Percentiles rank a stretch among this genome's conserved stretches.
Evolutionary conservation across 2,329 filamentous ascomycete species (phyloP).

Genomic region (Ophiostoma sp.): DNA sequence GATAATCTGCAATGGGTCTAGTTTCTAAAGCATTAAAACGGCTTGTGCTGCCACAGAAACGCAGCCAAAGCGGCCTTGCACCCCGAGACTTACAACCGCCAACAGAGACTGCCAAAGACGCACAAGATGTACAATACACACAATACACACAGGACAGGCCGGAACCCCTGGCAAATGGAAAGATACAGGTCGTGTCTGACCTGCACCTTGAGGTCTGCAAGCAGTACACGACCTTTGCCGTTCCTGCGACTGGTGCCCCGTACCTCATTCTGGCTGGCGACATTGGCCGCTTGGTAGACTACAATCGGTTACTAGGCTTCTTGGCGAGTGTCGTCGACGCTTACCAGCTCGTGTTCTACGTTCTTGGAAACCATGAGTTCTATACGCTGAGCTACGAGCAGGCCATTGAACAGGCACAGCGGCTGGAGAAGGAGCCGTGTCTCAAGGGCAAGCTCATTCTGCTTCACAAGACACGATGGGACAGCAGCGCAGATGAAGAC

Average conservation of each 20-base stretch:
- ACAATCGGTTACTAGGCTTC: conserved; percentile 37
- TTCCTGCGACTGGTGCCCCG: conserved; percentile 36
- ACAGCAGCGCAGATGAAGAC: not conserved
- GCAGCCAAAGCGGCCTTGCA: too few species aligned
- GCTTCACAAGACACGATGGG: conserved; percentile 17
- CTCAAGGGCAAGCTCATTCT: conserved; percentile 6
- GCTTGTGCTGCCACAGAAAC: too few species aligned
- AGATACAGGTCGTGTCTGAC: conserved; percentile 49
- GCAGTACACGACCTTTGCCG: conserved; percentile 17
- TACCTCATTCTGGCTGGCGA: conserved; percentile 54
- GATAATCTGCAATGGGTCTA: too few species aligned
- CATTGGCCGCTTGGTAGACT: conserved; percentile 45
- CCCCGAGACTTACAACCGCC: too few species aligned
- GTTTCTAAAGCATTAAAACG: too few species aligned
- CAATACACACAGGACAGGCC: too few species aligned
- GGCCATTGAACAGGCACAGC: conserved; percentile 7
- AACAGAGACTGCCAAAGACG: too few species aligned
- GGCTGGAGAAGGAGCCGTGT: conserved; percentile 16
- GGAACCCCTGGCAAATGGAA: not conserved
- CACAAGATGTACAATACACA: too few species aligned
- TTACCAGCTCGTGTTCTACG: conserved; percentile 47
- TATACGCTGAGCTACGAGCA: conserved; percentile 31
- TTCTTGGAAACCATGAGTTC: conserved; percentile 54
- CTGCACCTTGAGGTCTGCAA: conserved; percentile 46
- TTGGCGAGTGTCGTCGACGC: conserved; percentile 42